phyloP scores from a whole-genome alignment of 2,329 filamentous ascomycete species.

The Microdochium nivale region DNA sequence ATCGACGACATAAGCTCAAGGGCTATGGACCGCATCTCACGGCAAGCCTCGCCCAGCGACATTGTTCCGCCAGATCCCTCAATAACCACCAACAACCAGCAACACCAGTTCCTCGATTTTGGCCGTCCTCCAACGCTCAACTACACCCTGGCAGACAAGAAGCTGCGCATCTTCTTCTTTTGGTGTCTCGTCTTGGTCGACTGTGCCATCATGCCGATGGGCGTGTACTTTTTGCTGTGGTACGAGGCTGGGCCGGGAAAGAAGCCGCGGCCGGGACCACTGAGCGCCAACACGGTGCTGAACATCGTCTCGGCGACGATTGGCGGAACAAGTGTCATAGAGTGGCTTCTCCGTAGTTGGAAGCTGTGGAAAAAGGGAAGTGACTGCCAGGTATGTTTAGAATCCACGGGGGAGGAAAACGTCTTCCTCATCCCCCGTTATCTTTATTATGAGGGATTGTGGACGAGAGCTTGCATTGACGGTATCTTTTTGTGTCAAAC shows the following conservation, averaged over 20 bases:
- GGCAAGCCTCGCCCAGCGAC: too few relatives aligned
- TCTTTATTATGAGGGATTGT: too few relatives aligned
- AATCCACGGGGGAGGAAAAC: too few relatives aligned
- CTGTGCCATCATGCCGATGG: conserved; percentile 47
- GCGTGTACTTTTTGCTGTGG: conserved; percentile 52
- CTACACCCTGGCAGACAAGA: conserved; percentile 22
- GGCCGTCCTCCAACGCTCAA: conserved; percentile 6
- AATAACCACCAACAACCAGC: too few relatives aligned
- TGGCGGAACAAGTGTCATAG: conserved; percentile 42
- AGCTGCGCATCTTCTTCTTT: conserved; percentile 47
- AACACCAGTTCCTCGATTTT: too few relatives aligned
- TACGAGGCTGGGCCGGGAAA: conserved; percentile 31
- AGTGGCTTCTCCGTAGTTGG: conserved; percentile 41
- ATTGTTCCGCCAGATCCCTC: too few relatives aligned
- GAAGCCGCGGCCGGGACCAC: conserved; percentile 2
- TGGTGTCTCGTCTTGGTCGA: conserved; percentile 52
- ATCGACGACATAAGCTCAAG: too few relatives aligned
- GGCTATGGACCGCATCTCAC: too few relatives aligned
- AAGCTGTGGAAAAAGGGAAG: conserved; percentile 33
- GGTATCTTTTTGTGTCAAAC: background rate
- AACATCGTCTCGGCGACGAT: conserved; percentile 44
- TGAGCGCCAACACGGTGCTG: conserved; percentile 28
- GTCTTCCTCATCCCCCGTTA: too few relatives aligned
- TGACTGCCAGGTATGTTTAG: background rate
- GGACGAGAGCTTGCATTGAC: too few relatives aligned